Base-by-base conservation (phyloP, 2,329 filamentous ascomycete genomes). In the Hypoxylon sp. region DNA sequence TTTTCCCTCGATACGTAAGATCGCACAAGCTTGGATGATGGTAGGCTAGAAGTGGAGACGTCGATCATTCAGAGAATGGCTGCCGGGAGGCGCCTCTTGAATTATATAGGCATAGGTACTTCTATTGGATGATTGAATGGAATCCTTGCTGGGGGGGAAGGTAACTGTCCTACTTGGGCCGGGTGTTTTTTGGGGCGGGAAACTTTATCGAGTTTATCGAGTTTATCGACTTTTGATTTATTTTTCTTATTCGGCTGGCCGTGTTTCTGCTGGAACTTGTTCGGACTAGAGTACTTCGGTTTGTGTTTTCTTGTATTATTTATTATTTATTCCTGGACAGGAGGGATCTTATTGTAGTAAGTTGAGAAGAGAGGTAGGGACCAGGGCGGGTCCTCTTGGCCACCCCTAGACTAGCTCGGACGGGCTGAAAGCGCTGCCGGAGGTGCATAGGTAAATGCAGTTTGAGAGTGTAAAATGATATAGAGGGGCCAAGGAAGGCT, bases 81-180 rank as follows among this genome's bases (percentile, higher is more conserved):
- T 70, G 72, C 71, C 76, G 76, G 75, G 76, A 78, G 76, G 77
- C 77, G 77, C 71, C 75, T 74, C 72, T 75, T 67, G 73, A 76
- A 70, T 74, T 78, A 78, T 76, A 74, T 73, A 72, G 39, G 39
- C 8, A 44, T 10, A 19, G 39, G 17, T 44, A 22, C 39, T 67
- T 74, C 70, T 72, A 70, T 74, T 75, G 71, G 74, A 71, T 47
- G 66, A 71, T 70, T 73, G 65, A 70, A 65, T 22, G 5, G 31
- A 52, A 69, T 69, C 71, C 69, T 71, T 71, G 69, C 59, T 69
- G 47, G 42, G 61, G 48, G 50, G 35, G 35, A 42, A 67, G 37
- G 59, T 72, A 58, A 70, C 64, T 59, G 67, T 72, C 61, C 63
- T 44, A 44, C 39, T 70, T 59, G 54, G 62, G 62, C 65, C 65